These are phyloP conservation scores for Pyrenophora teres DNA, from an alignment of 2,329 filamentous ascomycete species.

Conservation along the genomic window DNA sequence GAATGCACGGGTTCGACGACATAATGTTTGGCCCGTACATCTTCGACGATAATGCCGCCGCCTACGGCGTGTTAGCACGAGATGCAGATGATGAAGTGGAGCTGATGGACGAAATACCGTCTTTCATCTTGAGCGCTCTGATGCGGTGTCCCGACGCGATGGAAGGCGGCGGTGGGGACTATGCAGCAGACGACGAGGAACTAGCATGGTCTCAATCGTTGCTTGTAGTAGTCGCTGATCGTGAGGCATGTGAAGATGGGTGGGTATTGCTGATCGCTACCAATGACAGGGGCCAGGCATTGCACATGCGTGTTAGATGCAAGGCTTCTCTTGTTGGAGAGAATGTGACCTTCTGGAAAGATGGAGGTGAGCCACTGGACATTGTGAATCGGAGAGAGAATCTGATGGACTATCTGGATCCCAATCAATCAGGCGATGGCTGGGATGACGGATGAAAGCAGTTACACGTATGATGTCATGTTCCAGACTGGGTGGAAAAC, in stretches of 20 bases:
- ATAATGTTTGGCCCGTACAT: neutral
- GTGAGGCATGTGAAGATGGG: constrained; percentile 3
- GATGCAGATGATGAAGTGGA: constrained; percentile 8
- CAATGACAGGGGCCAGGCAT: neutral
- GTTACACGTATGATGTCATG: neutral
- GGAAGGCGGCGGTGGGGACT: neutral
- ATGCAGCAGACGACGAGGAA: neutral
- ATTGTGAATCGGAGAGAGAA: neutral
- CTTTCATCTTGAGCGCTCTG: constrained; percentile 3
- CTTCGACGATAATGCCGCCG: neutral
- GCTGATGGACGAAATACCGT: constrained; percentile 1
- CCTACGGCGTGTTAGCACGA: neutral
- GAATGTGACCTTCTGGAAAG: neutral
- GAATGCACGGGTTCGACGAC: neutral
- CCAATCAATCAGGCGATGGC: neutral
- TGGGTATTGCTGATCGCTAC: constrained; percentile 3
- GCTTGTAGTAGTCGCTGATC: neutral
- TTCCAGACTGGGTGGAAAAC: neutral
- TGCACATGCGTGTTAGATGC: neutral
- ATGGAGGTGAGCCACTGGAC: neutral
- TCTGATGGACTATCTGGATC: neutral
- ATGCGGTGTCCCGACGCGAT: constrained; percentile 2
- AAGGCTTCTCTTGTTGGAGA: neutral
- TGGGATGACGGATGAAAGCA: constrained; percentile 2
- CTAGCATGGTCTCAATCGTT: neutral